These are phyloP conservation scores for Apiotrichum akiyoshidainum DNA, from an alignment of 1,284 basidiomycete genomes.

Conservation along the genomic window DNA sequence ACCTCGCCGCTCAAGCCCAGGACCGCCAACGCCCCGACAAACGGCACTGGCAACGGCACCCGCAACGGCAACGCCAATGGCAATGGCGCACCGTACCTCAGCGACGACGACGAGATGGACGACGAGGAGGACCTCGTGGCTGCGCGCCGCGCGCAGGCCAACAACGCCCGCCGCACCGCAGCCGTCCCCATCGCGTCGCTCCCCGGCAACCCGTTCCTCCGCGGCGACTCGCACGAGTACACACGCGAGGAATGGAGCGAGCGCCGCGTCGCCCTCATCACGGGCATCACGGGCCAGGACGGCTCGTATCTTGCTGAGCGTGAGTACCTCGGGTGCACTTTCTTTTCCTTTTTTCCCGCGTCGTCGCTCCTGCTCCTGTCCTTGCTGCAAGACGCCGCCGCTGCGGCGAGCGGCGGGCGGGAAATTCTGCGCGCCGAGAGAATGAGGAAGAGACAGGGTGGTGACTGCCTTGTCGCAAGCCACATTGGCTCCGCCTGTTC, in stretches of 20 bases:
- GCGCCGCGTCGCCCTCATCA: constrained; percentile 80
- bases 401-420: no score
- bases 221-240: background rate
- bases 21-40: background rate
- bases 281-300: constrained; percentile 80
- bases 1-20: background rate
- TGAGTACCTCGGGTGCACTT: no score
- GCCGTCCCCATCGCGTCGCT: background rate
- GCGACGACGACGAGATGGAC: constrained; percentile 4
- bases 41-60: background rate
- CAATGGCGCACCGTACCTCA: background rate
- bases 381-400: no score
- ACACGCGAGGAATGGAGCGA: constrained; percentile 69
- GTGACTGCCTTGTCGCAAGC: background rate
- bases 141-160: background rate
- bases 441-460: background rate
- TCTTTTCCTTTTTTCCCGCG: background rate
- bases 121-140: background rate
- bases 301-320: constrained; percentile 22
- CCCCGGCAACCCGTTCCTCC: constrained; percentile 6
- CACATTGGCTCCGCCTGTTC: no score
- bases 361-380: no score
- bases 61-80: background rate
- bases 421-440: background rate
- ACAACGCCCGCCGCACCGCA: background rate